Evolutionary conservation across 1,139 yeast genomes (phyloP).

Genomic region (Ogataea hybrid): DNA sequence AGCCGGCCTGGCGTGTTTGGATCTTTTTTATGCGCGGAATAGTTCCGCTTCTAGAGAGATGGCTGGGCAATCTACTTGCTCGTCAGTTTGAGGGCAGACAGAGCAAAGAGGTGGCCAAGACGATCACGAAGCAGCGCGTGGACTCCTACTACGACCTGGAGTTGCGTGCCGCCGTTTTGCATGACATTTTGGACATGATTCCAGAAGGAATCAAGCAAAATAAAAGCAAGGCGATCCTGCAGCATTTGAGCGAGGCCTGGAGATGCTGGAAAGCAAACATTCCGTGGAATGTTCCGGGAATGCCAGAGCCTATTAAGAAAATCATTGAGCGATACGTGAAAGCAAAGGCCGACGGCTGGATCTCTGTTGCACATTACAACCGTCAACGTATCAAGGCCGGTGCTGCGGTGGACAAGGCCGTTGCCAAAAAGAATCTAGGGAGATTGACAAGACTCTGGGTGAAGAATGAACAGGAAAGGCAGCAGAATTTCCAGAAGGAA

Average conservation of each 20-base stretch:
- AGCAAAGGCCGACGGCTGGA: constrained; percentile 98
- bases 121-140: constrained; percentile 91
- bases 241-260: constrained; percentile 98
- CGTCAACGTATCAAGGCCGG: constrained; percentile 87
- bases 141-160: constrained; percentile 95
- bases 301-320: constrained; percentile 86
- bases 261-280: constrained; percentile 99
- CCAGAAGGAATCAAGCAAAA: constrained; percentile 92
- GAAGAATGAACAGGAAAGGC: constrained; percentile 89
- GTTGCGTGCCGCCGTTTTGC: constrained; percentile 90
- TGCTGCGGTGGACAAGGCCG: constrained; percentile 89
- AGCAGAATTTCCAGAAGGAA: constrained; percentile 71
- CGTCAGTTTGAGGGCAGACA: constrained; percentile 97
- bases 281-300: constrained; percentile 97
- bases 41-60: constrained; percentile 88
- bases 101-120: constrained; percentile 87
- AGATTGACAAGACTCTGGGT: constrained; percentile 90
- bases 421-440: constrained; percentile 89
- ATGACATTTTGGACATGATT: constrained; percentile 94
- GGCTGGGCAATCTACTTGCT: constrained; percentile 89
- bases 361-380: constrained; percentile 88
- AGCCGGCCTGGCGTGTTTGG: constrained; percentile 99
- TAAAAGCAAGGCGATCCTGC: constrained; percentile 83
- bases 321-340: constrained; percentile 86
- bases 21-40: constrained; percentile 86